These are phyloP conservation scores for Trichoderma harzianum DNA, from an alignment of 2,329 filamentous ascomycete species.

Conservation along the genomic window DNA sequence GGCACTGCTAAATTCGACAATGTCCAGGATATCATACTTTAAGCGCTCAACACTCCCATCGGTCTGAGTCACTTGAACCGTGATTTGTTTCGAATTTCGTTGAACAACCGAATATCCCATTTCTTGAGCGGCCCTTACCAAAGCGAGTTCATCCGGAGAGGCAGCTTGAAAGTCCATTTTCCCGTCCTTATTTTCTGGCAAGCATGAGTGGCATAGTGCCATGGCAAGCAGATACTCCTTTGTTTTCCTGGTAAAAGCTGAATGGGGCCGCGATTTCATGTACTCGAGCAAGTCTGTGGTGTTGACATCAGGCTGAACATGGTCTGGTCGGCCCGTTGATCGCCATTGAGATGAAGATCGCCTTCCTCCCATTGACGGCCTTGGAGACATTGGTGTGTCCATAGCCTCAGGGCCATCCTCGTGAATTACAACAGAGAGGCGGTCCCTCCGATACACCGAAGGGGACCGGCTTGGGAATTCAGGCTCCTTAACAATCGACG, in stretches of 20 bases:
- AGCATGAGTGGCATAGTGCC: conserved; percentile 85
- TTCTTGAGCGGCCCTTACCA: conserved; percentile 81
- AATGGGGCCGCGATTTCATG: conserved; percentile 70
- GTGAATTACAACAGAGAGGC: conserved; percentile 30
- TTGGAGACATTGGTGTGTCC: conserved; percentile 29
- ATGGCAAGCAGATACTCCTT: conserved; percentile 80
- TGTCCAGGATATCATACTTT: conserved; percentile 74
- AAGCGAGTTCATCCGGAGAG: conserved; percentile 83
- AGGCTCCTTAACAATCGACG: neutral
- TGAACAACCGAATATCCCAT: conserved; percentile 76
- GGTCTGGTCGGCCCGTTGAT: conserved; percentile 46
- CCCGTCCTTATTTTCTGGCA: conserved; percentile 73
- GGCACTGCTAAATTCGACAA: conserved; percentile 87
- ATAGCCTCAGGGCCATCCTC: conserved; percentile 25
- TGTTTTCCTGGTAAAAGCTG: conserved; percentile 72
- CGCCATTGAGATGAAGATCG: conserved; percentile 51
- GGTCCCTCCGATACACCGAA: conserved; percentile 30
- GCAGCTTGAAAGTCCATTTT: conserved; percentile 80
- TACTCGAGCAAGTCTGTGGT: conserved; percentile 77
- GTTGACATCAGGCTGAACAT: conserved; percentile 54
- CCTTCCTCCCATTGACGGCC: conserved; percentile 33
- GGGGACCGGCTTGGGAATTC: conserved; percentile 21
- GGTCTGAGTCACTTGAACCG: conserved; percentile 41
- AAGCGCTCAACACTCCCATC: conserved; percentile 48
- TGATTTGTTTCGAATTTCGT: conserved; percentile 67